Conservation (phyloP, 148 eudicot genomes). For the Amaranthus hypochondriacus region DNA sequence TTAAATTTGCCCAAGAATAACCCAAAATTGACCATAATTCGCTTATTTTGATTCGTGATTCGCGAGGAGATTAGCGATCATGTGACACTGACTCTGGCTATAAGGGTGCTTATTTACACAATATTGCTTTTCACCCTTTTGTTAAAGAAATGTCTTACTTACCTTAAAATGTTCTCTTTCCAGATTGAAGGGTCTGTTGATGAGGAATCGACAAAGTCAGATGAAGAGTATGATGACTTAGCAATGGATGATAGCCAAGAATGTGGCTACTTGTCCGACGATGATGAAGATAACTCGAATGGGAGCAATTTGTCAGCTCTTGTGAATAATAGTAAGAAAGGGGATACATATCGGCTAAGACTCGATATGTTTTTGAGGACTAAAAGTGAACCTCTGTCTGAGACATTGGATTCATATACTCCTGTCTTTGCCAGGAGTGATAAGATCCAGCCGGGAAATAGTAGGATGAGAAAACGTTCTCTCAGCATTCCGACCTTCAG, state of each 20-base stretch:
- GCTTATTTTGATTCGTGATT: too few relatives aligned
- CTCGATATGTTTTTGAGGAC: constrained; percentile 47
- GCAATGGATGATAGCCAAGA: constrained; percentile 73
- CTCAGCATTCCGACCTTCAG: constrained; percentile 57
- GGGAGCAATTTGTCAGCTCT: constrained; percentile 22
- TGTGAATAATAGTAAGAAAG: constrained; percentile 21
- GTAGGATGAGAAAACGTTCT: constrained; percentile 56
- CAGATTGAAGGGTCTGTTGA: constrained; percentile 97
- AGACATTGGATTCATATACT: constrained; percentile 24
- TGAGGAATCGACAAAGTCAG: constrained; percentile 81
- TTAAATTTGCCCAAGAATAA: too few relatives aligned
- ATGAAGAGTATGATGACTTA: constrained; percentile 87
- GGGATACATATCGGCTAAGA: constrained; percentile 37
- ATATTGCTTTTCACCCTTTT: neutral
- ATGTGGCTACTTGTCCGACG: constrained; percentile 44
- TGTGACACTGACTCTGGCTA: too few relatives aligned
- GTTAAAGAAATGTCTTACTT: neutral
- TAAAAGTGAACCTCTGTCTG: constrained; percentile 43
- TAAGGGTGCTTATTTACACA: neutral
- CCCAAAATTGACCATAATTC: too few relatives aligned
- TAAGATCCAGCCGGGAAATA: constrained; percentile 27
- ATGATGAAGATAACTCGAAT: constrained; percentile 35
- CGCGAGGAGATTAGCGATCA: too few relatives aligned
- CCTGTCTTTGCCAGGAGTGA: constrained; percentile 31
- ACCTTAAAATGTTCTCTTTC: neutral